Conservation (phyloP, 805 yeast species). For the Sugiyamaella floridensis region DNA sequence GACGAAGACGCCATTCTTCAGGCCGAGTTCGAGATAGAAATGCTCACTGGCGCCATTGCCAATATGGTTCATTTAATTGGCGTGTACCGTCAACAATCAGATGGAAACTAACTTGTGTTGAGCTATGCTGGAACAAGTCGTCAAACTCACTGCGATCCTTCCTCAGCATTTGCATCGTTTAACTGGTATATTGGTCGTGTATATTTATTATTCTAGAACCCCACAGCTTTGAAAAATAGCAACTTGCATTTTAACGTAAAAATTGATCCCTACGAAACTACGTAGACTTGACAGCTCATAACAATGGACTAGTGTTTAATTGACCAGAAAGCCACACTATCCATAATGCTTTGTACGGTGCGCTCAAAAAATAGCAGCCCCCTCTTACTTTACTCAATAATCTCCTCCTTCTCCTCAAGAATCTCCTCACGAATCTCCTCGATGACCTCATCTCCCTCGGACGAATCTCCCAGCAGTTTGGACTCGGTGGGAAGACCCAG, state of each 20-base stretch:
- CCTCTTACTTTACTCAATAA: conserved; percentile 22
- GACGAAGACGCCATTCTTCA: conserved; percentile 9
- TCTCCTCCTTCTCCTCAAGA: conserved; percentile 44
- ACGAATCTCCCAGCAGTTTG: conserved; percentile 37
- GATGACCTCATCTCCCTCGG: conserved; percentile 50
- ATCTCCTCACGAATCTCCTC: conserved; percentile 65
- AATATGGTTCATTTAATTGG: conserved; percentile 8
- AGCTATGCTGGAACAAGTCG: background rate
- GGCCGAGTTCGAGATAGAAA: conserved; percentile 17
- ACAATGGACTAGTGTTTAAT: too few relatives aligned
- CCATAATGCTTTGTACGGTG: background rate
- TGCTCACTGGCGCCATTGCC: conserved; percentile 15
- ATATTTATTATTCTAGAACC: too few relatives aligned
- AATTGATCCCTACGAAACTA: too few relatives aligned
- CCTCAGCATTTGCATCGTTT: too few relatives aligned
- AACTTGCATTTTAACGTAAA: too few relatives aligned
- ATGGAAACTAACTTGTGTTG: background rate
- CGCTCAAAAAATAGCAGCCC: background rate
- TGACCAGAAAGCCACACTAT: too few relatives aligned
- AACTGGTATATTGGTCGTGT: too few relatives aligned
- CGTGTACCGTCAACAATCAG: background rate
- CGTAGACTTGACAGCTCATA: too few relatives aligned
- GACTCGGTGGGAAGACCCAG: conserved; percentile 36
- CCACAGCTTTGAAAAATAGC: too few relatives aligned
- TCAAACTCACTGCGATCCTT: background rate